Percentiles rank a stretch among this genome's conserved stretches.
Evolutionary conservation across 2,329 filamentous ascomycete species (phyloP).

Genomic region (Rhynchosporium secalis): DNA sequence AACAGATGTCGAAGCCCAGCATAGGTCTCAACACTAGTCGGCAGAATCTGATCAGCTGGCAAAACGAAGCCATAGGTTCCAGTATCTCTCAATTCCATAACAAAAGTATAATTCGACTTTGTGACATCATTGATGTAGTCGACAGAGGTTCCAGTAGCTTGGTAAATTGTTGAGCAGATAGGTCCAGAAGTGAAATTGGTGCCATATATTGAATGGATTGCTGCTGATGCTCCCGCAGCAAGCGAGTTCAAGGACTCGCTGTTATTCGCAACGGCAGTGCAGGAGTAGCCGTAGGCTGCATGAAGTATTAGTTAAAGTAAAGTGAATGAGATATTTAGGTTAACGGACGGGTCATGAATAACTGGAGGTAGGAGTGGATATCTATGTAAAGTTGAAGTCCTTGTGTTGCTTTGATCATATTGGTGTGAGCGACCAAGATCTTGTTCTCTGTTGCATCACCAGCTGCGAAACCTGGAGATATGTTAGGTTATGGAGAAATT

Average conservation of each 20-base stretch:
- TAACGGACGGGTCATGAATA: slow-evolving; percentile 50
- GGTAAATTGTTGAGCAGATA: slow-evolving; percentile 62
- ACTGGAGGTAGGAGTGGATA: slow-evolving; percentile 63
- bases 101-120: slow-evolving; percentile 42
- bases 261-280: slow-evolving; percentile 48
- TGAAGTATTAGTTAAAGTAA: too few relatives aligned
- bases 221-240: slow-evolving; percentile 49
- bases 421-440: slow-evolving; percentile 50
- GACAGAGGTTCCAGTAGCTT: slow-evolving; percentile 49
- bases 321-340: not conserved
- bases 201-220: slow-evolving; percentile 56
- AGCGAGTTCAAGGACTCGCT: slow-evolving; percentile 51
- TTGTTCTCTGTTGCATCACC: slow-evolving; percentile 54
- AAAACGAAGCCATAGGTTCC: slow-evolving; percentile 51
- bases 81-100: slow-evolving; percentile 51
- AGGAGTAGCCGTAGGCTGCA: slow-evolving; percentile 58
- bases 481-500: not conserved
- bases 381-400: slow-evolving; percentile 64
- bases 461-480: slow-evolving; percentile 40
- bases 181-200: slow-evolving; percentile 46
- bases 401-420: slow-evolving; percentile 44
- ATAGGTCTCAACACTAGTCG: slow-evolving; percentile 49
- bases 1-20: slow-evolving; percentile 40
- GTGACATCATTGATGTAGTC: slow-evolving; percentile 48
- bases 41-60: slow-evolving; percentile 50